Conservation (phyloP, 1,284 basidiomycete species). For the Heterobasidion annosum region DNA sequence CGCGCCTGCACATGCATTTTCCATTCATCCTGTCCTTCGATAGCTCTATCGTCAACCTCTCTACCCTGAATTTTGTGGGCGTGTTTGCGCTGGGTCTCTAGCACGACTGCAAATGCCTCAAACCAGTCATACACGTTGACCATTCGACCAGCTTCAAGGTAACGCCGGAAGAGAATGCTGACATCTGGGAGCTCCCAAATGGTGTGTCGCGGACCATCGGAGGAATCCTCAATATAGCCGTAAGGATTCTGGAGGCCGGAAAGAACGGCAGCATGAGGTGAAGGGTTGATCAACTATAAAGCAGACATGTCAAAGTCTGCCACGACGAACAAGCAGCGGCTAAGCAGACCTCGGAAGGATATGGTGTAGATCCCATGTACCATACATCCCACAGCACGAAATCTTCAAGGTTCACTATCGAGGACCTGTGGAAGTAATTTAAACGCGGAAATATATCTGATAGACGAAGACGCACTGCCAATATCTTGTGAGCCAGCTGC, state of each 20-base stretch:
- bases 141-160: slow-evolving; percentile 67
- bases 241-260: slow-evolving; percentile 52
- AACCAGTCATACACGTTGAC: slow-evolving; percentile 82
- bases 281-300: slow-evolving; percentile 58
- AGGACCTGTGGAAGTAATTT: slow-evolving; percentile 22
- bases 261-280: slow-evolving; percentile 47
- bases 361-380: slow-evolving; percentile 55
- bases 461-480: slow-evolving; percentile 31
- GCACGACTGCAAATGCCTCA: slow-evolving; percentile 53
- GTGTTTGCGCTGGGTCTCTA: slow-evolving; percentile 45
- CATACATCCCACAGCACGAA: slow-evolving; percentile 56
- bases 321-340: neutral
- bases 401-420: slow-evolving; percentile 37
- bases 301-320: neutral
- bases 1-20: slow-evolving; percentile 60
- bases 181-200: slow-evolving; percentile 53
- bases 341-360: slow-evolving; percentile 51
- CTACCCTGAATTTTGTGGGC: slow-evolving; percentile 5
- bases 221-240: slow-evolving; percentile 27
- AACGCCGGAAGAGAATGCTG: slow-evolving; percentile 64
- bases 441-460: neutral
- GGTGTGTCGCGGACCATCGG: slow-evolving; percentile 8
- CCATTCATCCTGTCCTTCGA: slow-evolving; percentile 39
- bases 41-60: slow-evolving; percentile 16
- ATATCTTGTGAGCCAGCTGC: slow-evolving; percentile 40